Evolutionary conservation across 495 filamentous ascomycete genomes (phyloP).

Genomic region (Oidiodendron maius): DNA sequence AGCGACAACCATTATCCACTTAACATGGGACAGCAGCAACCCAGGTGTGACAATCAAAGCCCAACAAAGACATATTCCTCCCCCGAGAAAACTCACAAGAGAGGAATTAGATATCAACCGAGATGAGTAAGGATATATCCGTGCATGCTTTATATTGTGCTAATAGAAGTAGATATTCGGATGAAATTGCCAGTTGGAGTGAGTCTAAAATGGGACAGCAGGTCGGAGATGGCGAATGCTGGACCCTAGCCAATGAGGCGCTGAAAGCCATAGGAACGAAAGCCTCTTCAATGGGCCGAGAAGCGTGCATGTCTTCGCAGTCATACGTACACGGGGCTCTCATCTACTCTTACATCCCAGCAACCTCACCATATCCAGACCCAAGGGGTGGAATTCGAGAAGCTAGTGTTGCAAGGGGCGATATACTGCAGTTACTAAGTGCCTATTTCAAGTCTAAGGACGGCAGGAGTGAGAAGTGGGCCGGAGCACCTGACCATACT

Average conservation of each 20-base stretch:
- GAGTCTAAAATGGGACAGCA: constrained; percentile 25
- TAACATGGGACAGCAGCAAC: constrained; percentile 34
- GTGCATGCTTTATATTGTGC: not conserved
- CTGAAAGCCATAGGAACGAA: constrained; percentile 25
- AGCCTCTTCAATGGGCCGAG: constrained; percentile 19
- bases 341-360: constrained; percentile 25
- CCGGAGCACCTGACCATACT: constrained; percentile 32
- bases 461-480: constrained; percentile 20
- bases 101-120: constrained; percentile 13
- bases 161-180: constrained; percentile 12
- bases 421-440: constrained; percentile 32
- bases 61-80: constrained; percentile 32
- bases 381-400: constrained; percentile 16
- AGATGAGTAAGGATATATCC: constrained; percentile 12
- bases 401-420: constrained; percentile 28
- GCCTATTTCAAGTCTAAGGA: constrained; percentile 25
- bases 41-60: constrained; percentile 28
- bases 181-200: constrained; percentile 29
- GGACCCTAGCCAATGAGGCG: constrained; percentile 33
- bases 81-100: constrained; percentile 22
- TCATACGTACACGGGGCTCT: constrained; percentile 27
- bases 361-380: constrained; percentile 16
- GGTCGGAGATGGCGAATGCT: constrained; percentile 39
- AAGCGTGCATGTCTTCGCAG: constrained; percentile 30
- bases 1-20: constrained; percentile 28